These are phyloP conservation scores for Diaporthe australafricana DNA, from an alignment of 2,329 filamentous ascomycete genomes.

Conservation along the genomic window DNA sequence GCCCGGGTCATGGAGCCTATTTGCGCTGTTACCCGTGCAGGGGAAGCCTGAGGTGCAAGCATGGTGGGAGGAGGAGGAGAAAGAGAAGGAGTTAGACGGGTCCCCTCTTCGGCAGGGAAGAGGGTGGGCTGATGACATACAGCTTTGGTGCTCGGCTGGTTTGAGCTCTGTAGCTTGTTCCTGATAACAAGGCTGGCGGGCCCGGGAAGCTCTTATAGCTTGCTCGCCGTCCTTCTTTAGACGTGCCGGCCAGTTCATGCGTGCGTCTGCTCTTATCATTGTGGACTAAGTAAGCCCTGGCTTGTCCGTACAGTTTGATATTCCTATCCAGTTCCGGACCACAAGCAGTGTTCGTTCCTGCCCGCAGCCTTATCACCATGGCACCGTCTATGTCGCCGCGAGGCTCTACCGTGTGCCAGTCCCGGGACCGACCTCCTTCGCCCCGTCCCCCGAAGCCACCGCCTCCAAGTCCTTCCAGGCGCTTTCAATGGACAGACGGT, in stretches of 20 bases:
- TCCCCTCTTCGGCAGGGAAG: constrained; percentile 13
- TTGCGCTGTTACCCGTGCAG: neutral
- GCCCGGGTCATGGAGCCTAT: neutral
- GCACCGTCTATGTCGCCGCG: neutral
- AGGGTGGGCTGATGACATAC: neutral
- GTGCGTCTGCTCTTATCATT: too few species aligned
- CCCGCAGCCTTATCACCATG: neutral
- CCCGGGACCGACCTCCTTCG: constrained; percentile 50
- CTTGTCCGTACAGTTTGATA: neutral
- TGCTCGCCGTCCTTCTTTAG: neutral
- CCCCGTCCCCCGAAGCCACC: constrained; percentile 52
- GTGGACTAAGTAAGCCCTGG: too few species aligned
- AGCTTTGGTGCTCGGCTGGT: neutral
- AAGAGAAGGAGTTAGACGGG: neutral
- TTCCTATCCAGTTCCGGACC: too few species aligned
- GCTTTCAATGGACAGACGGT: neutral
- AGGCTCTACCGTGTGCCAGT: constrained; percentile 18
- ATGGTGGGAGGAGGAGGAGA: neutral
- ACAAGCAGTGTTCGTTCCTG: neutral
- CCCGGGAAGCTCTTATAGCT: constrained; percentile 1
- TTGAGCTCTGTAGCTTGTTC: constrained; percentile 23
- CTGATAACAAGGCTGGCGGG: neutral
- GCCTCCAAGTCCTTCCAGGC: constrained; percentile 39
- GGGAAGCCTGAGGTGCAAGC: neutral
- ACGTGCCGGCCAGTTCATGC: neutral